Evolutionary conservation across 768 basidiomycete species (phyloP).

Genomic region (Rhodotorula babjevae): DNA sequence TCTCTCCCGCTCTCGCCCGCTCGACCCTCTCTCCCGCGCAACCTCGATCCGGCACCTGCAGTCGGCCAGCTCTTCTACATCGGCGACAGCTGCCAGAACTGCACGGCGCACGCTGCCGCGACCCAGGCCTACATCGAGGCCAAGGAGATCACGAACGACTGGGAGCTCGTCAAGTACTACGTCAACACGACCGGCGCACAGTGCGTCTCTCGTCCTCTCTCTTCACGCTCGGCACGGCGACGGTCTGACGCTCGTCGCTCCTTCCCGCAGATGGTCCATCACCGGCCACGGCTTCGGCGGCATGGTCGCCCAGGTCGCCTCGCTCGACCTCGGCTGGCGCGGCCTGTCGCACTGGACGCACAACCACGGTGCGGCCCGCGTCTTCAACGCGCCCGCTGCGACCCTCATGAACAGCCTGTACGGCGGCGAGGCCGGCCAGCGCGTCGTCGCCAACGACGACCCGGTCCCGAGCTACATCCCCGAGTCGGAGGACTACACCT

Average conservation of each 20-base stretch:
- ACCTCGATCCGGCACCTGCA: not conserved
- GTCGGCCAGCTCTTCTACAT: constrained; percentile 30
- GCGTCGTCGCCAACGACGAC: constrained; percentile 42
- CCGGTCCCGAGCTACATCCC: constrained; percentile 37
- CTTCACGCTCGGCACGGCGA: too few relatives aligned
- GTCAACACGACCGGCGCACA: constrained; percentile 34
- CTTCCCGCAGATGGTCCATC: constrained; percentile 17
- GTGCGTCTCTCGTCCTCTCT: not conserved
- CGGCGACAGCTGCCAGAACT: constrained; percentile 31
- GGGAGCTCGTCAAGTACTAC: constrained; percentile 28
- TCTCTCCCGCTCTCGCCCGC: too few relatives aligned
- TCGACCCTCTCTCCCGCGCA: too few relatives aligned
- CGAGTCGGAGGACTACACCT: constrained; percentile 36
- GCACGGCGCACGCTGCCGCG: constrained; percentile 39
- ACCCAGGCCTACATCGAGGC: constrained; percentile 40
- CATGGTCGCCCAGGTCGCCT: constrained; percentile 40
- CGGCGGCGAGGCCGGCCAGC: constrained; percentile 40
- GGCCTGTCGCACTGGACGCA: constrained; percentile 24
- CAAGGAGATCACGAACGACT: constrained; percentile 39
- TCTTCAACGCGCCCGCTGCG: constrained; percentile 39
- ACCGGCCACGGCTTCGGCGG: constrained; percentile 42
- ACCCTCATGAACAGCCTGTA: constrained; percentile 39
- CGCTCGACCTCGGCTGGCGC: constrained; percentile 40
- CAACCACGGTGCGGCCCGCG: constrained; percentile 22
- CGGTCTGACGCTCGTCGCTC: not conserved